Conservation (phyloP, 2,329 filamentous ascomycete species). For the Hymenoscyphus albidus region DNA sequence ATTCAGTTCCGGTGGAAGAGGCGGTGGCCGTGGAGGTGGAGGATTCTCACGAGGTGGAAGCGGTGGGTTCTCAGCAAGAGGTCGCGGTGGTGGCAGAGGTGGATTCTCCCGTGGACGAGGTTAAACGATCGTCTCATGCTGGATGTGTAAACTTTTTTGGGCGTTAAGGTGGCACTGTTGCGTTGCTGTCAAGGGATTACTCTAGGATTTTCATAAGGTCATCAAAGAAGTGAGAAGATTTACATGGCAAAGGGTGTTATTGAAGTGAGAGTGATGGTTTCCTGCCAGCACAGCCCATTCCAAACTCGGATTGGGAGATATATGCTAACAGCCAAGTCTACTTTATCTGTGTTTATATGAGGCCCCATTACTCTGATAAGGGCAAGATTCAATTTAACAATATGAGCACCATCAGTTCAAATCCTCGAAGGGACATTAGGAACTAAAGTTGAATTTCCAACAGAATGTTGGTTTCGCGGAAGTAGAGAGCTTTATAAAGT, state of each 20-base stretch:
- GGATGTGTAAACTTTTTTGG: constrained; percentile 24
- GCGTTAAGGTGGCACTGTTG: constrained; percentile 27
- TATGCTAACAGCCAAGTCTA: no score
- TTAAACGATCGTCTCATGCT: constrained; percentile 15
- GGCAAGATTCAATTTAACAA: no score
- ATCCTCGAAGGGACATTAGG: no score
- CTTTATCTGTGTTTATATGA: no score
- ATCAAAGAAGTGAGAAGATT: not conserved
- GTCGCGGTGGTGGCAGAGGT: constrained; percentile 32
- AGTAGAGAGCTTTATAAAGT: constrained; percentile 6
- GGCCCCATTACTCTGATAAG: no score
- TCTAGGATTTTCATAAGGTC: constrained; percentile 13
- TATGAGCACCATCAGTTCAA: no score
- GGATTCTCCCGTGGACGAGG: constrained; percentile 34
- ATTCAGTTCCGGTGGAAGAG: constrained; percentile 41
- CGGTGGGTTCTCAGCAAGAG: constrained; percentile 33
- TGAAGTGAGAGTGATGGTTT: not conserved
- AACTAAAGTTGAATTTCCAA: not conserved
- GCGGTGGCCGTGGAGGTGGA: constrained; percentile 40
- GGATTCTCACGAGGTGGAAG: constrained; percentile 36
- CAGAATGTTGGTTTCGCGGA: not conserved
- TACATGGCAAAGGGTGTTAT: not conserved
- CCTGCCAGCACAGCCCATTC: not conserved
- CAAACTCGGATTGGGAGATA: no score
- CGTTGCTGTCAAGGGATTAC: constrained; percentile 15